Percentiles rank a stretch among this genome's conserved stretches.
These are phyloP conservation scores for Aleurites moluccanus DNA, from an alignment of 441 rosid genomes.

Conservation along the genomic window DNA sequence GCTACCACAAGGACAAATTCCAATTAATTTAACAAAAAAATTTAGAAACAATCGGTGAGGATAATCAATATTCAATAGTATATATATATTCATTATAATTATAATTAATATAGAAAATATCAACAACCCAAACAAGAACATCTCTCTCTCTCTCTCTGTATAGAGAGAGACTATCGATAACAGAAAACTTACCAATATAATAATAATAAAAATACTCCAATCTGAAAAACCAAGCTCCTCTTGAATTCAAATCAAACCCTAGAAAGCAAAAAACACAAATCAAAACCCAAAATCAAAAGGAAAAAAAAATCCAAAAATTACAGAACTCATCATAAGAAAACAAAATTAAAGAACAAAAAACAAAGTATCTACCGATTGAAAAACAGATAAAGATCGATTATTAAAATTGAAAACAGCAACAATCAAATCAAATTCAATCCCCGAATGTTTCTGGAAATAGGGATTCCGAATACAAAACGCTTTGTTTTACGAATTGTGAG, in stretches of 20 bases:
- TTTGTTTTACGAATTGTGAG: too few species aligned
- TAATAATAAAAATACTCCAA: slow-evolving; percentile 4
- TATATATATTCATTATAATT: too few species aligned
- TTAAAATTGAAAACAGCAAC: background rate
- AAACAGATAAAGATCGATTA: background rate
- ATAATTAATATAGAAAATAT: too few species aligned
- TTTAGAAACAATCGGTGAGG: too few species aligned
- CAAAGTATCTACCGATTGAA: background rate
- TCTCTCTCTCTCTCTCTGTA: too few species aligned
- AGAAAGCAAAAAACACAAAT: background rate
- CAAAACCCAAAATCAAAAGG: background rate
- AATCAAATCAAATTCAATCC: background rate
- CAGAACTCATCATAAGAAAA: background rate
- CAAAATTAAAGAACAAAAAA: background rate
- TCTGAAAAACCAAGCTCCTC: slow-evolving; percentile 5
- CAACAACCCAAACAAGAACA: too few species aligned
- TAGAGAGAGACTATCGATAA: background rate
- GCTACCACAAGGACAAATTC: too few species aligned
- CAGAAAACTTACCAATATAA: slow-evolving; percentile 11
- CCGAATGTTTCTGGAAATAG: background rate
- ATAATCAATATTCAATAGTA: too few species aligned
- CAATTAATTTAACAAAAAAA: too few species aligned
- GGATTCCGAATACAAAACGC: background rate
- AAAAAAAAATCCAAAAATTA: background rate
- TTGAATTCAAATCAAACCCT: background rate